Percentiles rank a stretch among this genome's conserved stretches.
Evolutionary conservation across 148 eudicot genomes (phyloP).

Genomic region (Vaccinium vitisidaea): DNA sequence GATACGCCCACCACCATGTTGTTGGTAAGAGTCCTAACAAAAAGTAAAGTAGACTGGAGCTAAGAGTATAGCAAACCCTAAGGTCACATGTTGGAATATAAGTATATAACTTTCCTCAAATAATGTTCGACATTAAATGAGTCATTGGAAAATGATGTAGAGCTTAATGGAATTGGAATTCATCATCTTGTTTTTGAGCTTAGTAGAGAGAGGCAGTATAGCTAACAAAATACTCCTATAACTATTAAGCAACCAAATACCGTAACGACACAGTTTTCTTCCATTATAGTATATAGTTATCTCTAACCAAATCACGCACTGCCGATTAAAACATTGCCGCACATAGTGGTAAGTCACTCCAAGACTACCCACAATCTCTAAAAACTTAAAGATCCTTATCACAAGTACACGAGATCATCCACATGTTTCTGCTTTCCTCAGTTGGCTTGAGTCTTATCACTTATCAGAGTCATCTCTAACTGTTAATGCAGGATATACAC

Average conservation of each 20-base stretch:
- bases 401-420: not conserved
- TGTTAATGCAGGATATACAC: not conserved
- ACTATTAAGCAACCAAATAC: not conserved
- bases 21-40: conserved; percentile 79
- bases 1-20: conserved; percentile 95
- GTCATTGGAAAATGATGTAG: not conserved
- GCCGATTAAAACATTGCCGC: not conserved
- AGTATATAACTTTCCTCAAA: not conserved
- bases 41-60: not conserved
- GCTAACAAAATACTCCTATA: not conserved
- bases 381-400: not conserved
- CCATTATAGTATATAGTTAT: not conserved
- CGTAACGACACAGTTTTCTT: not conserved
- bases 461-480: not conserved
- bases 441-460: not conserved
- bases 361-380: not conserved
- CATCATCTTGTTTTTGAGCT: not conserved
- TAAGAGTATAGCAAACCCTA: not conserved
- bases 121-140: not conserved
- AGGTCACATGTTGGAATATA: not conserved
- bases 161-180: conserved; percentile 2
- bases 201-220: not conserved
- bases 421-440: not conserved
- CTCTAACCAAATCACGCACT: not conserved
- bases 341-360: not conserved